Evolutionary conservation across 345 rosid species (phyloP), one percentile per base, ranked within the genome.

Genomic region (Luvunga scandens): DNA sequence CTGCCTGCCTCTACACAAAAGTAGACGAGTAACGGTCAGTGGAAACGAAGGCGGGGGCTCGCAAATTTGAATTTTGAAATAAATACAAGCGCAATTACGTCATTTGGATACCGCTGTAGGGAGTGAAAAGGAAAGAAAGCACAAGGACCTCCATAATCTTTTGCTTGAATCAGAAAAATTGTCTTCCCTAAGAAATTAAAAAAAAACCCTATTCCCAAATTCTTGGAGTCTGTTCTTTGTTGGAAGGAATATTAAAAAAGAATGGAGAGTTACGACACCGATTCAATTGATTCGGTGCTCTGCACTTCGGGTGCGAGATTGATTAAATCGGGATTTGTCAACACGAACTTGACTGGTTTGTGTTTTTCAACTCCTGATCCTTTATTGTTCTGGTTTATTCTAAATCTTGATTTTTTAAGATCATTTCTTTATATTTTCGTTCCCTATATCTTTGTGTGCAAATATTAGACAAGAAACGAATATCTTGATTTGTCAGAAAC

Each of bases 301-400:
- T 85, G 88, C 77, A 74, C 75, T 77, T 72, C 88, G 8, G 82
- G 72, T 64, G 80, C 88, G 25, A 72, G 83, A 67, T 63, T 87
- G 33, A 73, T 85, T 42, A 73, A 75, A 68, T 81, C 85, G 42
- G 90, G 90, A 72, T 83, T 85, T 68, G 7, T 70, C 2, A 73
- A 39, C 66, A 25, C 81, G 9, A 63, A 59, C 57, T 72, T 56
- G n/a, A 64, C 79, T 78, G 87, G 88, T 85, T 73, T 38, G 53
- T 48, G 0, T 33, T 31, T 12, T 38, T 73, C 28, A 27, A n/a
- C 42, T 69, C 14, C 21, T 24, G 3, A 4, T 72, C 21, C 14
- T 21, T 60, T 24, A n/a, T 25, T 25, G 18, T 16, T 30, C 1
- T 14, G 67, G 16, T 64, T n/a, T 36, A 60, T 9, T 36, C 14